Percentiles rank a stretch among this genome's conserved stretches.
phyloP scores from a whole-genome alignment of 352 stramenopile species.

The Phytophthora podocarpi region DNA sequence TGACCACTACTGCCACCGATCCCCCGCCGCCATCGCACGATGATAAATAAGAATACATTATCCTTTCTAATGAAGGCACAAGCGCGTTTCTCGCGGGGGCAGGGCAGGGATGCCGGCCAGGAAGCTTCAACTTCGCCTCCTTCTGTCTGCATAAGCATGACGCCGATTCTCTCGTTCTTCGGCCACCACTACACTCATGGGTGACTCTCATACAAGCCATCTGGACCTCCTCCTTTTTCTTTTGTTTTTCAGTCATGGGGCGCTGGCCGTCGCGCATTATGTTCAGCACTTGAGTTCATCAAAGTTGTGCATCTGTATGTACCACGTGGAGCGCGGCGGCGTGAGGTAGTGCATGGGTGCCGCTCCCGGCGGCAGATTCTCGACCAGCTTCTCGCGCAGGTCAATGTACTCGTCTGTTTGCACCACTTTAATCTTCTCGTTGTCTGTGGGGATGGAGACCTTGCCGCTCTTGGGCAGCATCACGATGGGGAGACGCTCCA shows the following conservation, averaged over 20 bases:
- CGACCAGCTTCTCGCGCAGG: constrained; percentile 63
- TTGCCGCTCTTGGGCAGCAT: constrained; percentile 72
- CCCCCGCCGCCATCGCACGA: constrained; percentile 11
- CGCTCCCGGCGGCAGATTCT: constrained; percentile 38
- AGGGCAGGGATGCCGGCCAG: neutral
- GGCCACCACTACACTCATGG: constrained; percentile 11
- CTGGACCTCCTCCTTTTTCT: constrained; percentile 2
- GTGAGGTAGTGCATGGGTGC: constrained; percentile 57
- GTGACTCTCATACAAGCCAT: constrained; percentile 9
- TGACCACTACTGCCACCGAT: neutral
- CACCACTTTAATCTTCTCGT: constrained; percentile 76
- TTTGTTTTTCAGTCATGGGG: neutral
- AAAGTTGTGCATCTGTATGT: constrained; percentile 85
- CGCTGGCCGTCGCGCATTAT: neutral
- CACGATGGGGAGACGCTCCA: constrained; percentile 72
- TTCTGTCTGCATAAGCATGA: constrained; percentile 8
- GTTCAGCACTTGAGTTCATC: constrained; percentile 61
- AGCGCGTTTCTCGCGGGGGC: constrained; percentile 4
- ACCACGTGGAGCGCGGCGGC: constrained; percentile 79
- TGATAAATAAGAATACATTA: constrained; percentile 51
- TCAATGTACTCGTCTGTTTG: constrained; percentile 70
- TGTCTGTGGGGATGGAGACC: constrained; percentile 71
- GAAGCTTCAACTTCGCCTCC: constrained; percentile 29
- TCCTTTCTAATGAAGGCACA: constrained; percentile 31
- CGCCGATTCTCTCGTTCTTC: constrained; percentile 6